phyloP scores from a whole-genome alignment of 2,329 filamentous ascomycete species.

The Cladorrhinum sp. region DNA sequence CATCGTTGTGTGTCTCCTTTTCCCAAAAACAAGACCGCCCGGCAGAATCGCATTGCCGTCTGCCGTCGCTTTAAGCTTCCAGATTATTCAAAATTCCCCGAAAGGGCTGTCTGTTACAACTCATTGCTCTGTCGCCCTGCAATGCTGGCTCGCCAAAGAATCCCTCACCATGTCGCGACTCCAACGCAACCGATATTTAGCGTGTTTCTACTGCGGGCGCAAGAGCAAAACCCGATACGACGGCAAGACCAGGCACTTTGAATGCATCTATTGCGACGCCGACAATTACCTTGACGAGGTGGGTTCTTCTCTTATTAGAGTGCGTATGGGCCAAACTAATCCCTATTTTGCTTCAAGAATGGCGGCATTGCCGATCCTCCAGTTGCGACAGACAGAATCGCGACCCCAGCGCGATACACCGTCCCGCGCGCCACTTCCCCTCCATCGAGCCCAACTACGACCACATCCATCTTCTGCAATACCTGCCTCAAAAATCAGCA shows the following conservation, averaged over 20 bases:
- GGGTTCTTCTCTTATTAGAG: constrained; percentile 28
- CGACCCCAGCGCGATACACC: constrained; percentile 46
- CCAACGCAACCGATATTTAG: constrained; percentile 45
- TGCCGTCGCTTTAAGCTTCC: not conserved
- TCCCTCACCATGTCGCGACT: constrained; percentile 41
- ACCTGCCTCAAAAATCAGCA: constrained; percentile 88
- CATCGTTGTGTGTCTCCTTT: not conserved
- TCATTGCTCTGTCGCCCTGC: constrained; percentile 11
- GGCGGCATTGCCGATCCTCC: constrained; percentile 90
- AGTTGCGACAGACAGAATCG: constrained; percentile 50
- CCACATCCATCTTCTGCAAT: constrained; percentile 59
- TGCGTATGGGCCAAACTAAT: not conserved
- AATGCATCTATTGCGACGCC: constrained; percentile 76
- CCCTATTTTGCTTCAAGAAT: constrained; percentile 54
- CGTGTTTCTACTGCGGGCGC: constrained; percentile 82
- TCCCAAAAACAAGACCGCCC: constrained; percentile 28
- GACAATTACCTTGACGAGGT: constrained; percentile 89
- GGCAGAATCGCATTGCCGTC: constrained; percentile 25
- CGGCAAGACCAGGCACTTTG: constrained; percentile 61
- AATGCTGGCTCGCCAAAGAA: constrained; percentile 15
- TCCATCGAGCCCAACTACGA: constrained; percentile 31
- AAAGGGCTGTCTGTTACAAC: not conserved
- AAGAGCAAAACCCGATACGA: constrained; percentile 60
- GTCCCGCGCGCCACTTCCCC: constrained; percentile 39
- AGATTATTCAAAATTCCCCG: not conserved